Conservation (phyloP, 495 filamentous ascomycete species). For the Penicillium ucsense region DNA sequence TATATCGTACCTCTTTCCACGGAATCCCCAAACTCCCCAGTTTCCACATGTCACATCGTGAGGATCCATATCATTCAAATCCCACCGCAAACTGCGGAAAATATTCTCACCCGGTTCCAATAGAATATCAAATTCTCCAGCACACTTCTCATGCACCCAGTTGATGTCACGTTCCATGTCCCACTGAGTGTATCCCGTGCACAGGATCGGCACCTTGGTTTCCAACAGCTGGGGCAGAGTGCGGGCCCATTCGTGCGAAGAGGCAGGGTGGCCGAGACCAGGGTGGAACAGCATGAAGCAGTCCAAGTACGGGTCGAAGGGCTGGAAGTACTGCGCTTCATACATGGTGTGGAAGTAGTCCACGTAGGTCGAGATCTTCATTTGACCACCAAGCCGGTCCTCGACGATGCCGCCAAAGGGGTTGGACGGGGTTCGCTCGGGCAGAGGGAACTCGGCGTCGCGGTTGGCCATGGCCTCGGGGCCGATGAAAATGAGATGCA, state of each 20-base stretch:
- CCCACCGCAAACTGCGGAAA: constrained; percentile 93
- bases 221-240: constrained; percentile 82
- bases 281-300: constrained; percentile 94
- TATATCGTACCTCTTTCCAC: constrained; percentile 80
- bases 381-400: constrained; percentile 66
- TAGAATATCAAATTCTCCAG: constrained; percentile 83
- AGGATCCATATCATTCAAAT: constrained; percentile 91
- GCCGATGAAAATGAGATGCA: constrained; percentile 86
- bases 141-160: constrained; percentile 75
- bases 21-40: constrained; percentile 93
- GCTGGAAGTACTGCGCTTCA: constrained; percentile 75
- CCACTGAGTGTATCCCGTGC: constrained; percentile 89
- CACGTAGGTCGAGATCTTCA: constrained; percentile 95
- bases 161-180: constrained; percentile 88
- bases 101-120: constrained; percentile 87
- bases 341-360: constrained; percentile 98
- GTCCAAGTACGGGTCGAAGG: constrained; percentile 97
- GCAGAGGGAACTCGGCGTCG: constrained; percentile 81
- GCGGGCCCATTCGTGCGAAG: constrained; percentile 84
- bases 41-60: constrained; percentile 92
- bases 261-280: constrained; percentile 86
- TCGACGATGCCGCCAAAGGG: constrained; percentile 91
- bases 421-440: constrained; percentile 69
- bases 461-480: constrained; percentile 91
- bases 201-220: constrained; percentile 89